Conservation (phyloP, 2,329 filamentous ascomycete genomes). For the Penicillium crustosum region DNA sequence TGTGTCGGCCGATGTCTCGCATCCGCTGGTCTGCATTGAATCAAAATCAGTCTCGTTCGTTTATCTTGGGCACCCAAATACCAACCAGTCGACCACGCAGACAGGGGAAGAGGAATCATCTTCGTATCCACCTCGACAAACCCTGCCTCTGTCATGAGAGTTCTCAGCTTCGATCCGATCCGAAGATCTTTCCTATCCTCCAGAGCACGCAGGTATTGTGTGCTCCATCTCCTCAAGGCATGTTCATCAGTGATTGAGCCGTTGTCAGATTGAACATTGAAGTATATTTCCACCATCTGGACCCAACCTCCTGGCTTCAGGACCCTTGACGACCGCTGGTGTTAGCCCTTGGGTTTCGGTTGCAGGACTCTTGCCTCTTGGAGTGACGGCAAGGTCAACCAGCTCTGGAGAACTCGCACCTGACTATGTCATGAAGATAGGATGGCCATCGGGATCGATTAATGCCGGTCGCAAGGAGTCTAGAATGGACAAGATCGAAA, state of each 20-base stretch:
- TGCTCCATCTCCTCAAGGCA: constrained; percentile 66
- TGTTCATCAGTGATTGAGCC: constrained; percentile 69
- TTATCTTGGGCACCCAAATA: background rate
- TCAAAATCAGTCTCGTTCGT: constrained; percentile 31
- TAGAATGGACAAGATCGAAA: constrained; percentile 83
- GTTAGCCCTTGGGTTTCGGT: constrained; percentile 10
- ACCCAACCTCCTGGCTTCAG: constrained; percentile 78
- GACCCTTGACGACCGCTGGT: constrained; percentile 26
- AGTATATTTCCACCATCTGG: constrained; percentile 85
- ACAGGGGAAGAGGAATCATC: constrained; percentile 67
- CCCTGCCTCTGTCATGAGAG: constrained; percentile 60
- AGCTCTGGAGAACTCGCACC: constrained; percentile 32
- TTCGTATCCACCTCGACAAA: constrained; percentile 67
- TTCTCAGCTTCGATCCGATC: constrained; percentile 60
- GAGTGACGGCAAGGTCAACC: background rate
- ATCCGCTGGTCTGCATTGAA: constrained; percentile 41
- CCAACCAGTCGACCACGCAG: constrained; percentile 67
- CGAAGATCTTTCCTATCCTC: constrained; percentile 66
- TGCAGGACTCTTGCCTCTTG: background rate
- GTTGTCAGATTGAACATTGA: constrained; percentile 81
- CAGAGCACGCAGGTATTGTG: constrained; percentile 61
- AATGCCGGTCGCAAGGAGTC: constrained; percentile 61
- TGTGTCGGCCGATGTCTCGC: constrained; percentile 44
- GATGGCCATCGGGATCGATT: constrained; percentile 68
- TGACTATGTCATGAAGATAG: constrained; percentile 74